Evolutionary conservation across 2,329 filamentous ascomycete genomes (phyloP).

Genomic region (Trichophyton verrucosum): DNA sequence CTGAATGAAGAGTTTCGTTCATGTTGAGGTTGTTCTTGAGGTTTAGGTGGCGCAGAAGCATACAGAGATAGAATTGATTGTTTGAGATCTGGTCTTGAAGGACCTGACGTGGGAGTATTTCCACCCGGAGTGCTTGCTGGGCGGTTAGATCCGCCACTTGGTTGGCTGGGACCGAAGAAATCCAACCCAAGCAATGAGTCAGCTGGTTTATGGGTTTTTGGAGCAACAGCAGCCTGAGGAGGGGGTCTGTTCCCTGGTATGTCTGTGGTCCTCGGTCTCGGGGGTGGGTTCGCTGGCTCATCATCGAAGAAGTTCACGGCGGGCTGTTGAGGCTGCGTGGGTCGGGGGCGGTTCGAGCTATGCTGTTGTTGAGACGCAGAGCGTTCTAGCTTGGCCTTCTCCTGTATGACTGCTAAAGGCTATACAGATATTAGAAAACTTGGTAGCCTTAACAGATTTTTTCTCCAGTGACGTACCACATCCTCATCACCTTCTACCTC

Average conservation of each 20-base stretch:
- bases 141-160: conserved; percentile 36
- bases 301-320: conserved; percentile 74
- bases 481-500: conserved; percentile 81
- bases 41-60: conserved; percentile 67
- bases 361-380: conserved; percentile 45
- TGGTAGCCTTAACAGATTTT: background rate
- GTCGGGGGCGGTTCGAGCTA: conserved; percentile 27
- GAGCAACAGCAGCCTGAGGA: conserved; percentile 41
- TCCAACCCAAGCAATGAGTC: conserved; percentile 88
- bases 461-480: conserved; percentile 49
- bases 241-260: conserved; percentile 5
- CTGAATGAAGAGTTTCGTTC: conserved; percentile 53
- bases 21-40: conserved; percentile 47
- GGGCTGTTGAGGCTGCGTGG: conserved; percentile 20
- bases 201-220: conserved; percentile 54
- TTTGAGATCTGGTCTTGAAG: conserved; percentile 80
- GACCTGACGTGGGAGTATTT: conserved; percentile 42
- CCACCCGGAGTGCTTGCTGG: conserved; percentile 70
- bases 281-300: conserved; percentile 46
- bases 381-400: conserved; percentile 56
- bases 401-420: conserved; percentile 55
- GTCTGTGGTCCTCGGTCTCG: conserved; percentile 61
- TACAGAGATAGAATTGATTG: conserved; percentile 96
- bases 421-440: conserved; percentile 21
- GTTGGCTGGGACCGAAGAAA: conserved; percentile 65